A percentile compares a stretch with the other conserved stretches of the same genome.
Conservation (phyloP, 352 stramenopile species). For the Thalassiosira sp. region DNA sequence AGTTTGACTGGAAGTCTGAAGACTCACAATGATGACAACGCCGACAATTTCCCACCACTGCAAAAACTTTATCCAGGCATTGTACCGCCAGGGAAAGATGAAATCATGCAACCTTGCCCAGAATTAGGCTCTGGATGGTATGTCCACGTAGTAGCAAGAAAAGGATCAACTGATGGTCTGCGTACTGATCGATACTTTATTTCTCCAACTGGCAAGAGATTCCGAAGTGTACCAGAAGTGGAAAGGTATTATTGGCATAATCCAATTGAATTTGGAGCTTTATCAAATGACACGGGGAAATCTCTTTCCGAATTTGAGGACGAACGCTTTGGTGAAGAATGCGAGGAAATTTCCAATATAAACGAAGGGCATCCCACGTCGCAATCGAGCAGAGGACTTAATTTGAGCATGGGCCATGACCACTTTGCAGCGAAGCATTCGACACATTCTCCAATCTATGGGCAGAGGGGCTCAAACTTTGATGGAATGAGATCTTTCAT, state of each 20-base stretch:
- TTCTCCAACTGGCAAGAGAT: conserved; percentile 21
- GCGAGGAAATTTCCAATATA: conserved; percentile 25
- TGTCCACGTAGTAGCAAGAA: conserved; percentile 17
- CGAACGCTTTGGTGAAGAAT: conserved; percentile 21
- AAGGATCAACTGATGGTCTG: conserved; percentile 2
- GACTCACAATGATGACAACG: not conserved
- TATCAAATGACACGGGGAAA: not conserved
- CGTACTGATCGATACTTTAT: conserved; percentile 33
- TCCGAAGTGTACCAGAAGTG: conserved; percentile 15
- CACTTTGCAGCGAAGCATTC: not conserved
- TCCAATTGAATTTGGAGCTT: conserved; percentile 22
- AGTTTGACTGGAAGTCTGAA: conserved; percentile 2
- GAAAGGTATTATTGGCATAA: conserved; percentile 20
- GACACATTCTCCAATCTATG: conserved; percentile 13
- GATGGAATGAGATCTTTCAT: conserved; percentile 21
- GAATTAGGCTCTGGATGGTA: conserved; percentile 24
- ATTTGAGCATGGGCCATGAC: conserved; percentile 6
- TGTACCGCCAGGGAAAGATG: conserved; percentile 7
- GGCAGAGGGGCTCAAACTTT: conserved; percentile 12
- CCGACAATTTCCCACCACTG: conserved; percentile 7
- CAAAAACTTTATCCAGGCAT: conserved; percentile 12
- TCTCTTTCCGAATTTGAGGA: not conserved
- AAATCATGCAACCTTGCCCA: conserved; percentile 16
- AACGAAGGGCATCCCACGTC: conserved; percentile 5
- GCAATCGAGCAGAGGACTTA: not conserved